phyloP scores from a whole-genome alignment of 116 monocot species.

The Papilionanthe hybrid region DNA sequence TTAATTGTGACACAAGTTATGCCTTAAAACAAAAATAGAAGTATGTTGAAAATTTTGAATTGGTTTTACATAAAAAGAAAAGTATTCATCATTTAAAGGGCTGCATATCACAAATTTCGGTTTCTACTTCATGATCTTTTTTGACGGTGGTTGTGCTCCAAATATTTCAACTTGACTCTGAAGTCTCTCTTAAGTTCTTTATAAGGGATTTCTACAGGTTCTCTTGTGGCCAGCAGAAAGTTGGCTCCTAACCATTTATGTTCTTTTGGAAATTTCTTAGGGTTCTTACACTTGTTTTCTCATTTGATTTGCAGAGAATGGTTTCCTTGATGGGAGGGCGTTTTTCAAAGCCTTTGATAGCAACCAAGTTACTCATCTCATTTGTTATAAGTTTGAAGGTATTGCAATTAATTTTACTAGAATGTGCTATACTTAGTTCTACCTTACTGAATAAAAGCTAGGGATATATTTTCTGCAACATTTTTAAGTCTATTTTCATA shows the following conservation, averaged over 20 bases:
- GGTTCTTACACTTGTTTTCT: neutral
- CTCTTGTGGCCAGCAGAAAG: neutral
- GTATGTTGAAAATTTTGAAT: neutral
- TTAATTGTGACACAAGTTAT: neutral
- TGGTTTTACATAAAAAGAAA: neutral
- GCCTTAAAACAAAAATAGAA: neutral
- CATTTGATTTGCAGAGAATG: conserved; percentile 63
- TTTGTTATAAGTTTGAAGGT: conserved; percentile 99
- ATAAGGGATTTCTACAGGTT: neutral
- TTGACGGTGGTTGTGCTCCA: neutral
- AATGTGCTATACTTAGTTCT: neutral
- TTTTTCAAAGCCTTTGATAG: conserved; percentile 90
- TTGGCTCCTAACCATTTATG: neutral
- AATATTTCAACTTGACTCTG: neutral
- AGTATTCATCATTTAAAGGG: neutral
- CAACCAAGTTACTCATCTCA: conserved; percentile 92
- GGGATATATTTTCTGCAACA: neutral
- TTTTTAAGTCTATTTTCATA: neutral
- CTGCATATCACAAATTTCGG: neutral
- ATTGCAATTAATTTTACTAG: conserved; percentile 4
- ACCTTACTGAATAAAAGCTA: neutral
- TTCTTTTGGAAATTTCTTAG: neutral
- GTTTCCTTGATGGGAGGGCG: conserved; percentile 87
- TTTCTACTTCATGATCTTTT: neutral
- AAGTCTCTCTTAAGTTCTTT: neutral